Evolutionary conservation across 768 basidiomycete species (phyloP).

Genomic region (Coprinopsis sp.): DNA sequence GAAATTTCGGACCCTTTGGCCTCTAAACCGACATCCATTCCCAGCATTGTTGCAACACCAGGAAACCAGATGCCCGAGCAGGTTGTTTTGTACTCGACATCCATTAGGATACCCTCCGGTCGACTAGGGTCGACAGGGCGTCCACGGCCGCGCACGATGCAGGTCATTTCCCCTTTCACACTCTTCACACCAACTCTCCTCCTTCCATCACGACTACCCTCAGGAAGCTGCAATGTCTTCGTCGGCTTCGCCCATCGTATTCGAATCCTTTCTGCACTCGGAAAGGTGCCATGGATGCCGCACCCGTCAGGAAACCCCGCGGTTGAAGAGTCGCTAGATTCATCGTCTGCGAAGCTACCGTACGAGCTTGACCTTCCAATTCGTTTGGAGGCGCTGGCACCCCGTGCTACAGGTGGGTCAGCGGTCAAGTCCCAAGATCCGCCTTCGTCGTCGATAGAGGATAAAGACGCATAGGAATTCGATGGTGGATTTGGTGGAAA

Average conservation of each 20-base stretch:
- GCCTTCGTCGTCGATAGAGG: slow-evolving; percentile 68
- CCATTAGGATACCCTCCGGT: slow-evolving; percentile 55
- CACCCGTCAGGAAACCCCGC: slow-evolving; percentile 56
- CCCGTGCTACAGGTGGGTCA: slow-evolving; percentile 70
- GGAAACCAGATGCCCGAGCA: slow-evolving; percentile 80
- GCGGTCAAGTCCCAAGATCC: slow-evolving; percentile 71
- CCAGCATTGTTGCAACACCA: slow-evolving; percentile 77
- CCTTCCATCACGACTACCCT: slow-evolving; percentile 44
- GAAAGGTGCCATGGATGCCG: slow-evolving; percentile 73
- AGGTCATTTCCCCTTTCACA: slow-evolving; percentile 63
- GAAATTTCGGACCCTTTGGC: slow-evolving; percentile 62
- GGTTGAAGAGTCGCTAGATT: slow-evolving; percentile 67
- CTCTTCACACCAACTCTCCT: slow-evolving; percentile 67
- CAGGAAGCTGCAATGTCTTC: slow-evolving; percentile 42
- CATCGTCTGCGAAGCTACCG: slow-evolving; percentile 74
- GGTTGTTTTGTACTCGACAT: slow-evolving; percentile 64
- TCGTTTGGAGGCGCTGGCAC: slow-evolving; percentile 35
- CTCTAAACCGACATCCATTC: slow-evolving; percentile 69
- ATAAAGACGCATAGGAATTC: slow-evolving; percentile 64
- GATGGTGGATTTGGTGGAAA: slow-evolving; percentile 50
- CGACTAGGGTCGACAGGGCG: slow-evolving; percentile 31
- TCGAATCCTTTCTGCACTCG: slow-evolving; percentile 69
- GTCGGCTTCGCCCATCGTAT: slow-evolving; percentile 73
- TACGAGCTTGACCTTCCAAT: slow-evolving; percentile 55
- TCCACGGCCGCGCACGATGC: slow-evolving; percentile 50